Evolutionary conservation across 768 basidiomycete species (phyloP).

Genomic region (Boletus subparvulus): DNA sequence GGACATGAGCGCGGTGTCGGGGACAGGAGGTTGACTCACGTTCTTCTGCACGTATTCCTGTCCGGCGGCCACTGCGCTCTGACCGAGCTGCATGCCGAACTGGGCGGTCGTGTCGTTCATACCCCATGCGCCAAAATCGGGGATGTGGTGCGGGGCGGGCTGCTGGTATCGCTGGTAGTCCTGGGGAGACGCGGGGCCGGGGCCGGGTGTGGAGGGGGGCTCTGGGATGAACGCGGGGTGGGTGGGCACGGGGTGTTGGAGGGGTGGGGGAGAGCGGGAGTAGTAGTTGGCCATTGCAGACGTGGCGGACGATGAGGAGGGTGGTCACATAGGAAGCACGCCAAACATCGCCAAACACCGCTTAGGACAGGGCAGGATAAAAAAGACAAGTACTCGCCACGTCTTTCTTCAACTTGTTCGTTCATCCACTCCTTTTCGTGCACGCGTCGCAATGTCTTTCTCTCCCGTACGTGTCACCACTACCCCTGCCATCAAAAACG

Average conservation of each 20-base stretch:
- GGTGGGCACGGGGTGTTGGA: constrained; percentile 86
- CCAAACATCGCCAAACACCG: constrained; percentile 24
- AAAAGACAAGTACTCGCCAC: constrained; percentile 5
- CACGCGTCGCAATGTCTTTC: constrained; percentile 38
- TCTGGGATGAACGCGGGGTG: constrained; percentile 86
- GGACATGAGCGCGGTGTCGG: constrained; percentile 3
- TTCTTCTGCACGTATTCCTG: constrained; percentile 96
- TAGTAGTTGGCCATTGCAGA: constrained; percentile 34
- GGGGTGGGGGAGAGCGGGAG: constrained; percentile 68
- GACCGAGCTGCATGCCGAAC: constrained; percentile 94
- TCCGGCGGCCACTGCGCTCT: constrained; percentile 87
- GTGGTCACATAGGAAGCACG: not conserved
- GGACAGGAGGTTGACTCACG: constrained; percentile 44
- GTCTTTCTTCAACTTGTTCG: constrained; percentile 9
- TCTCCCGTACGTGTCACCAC: constrained; percentile 59
- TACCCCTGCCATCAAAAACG: constrained; percentile 80
- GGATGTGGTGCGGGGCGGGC: constrained; percentile 37
- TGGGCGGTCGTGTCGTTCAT: constrained; percentile 93
- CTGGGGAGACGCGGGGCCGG: constrained; percentile 66
- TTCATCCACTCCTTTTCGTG: constrained; percentile 18
- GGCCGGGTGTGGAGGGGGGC: constrained; percentile 69
- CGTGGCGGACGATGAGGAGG: not conserved
- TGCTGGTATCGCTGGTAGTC: constrained; percentile 39
- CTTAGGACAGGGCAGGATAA: constrained; percentile 11
- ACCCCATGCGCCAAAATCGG: constrained; percentile 70